Evolutionary conservation across 2,329 filamentous ascomycete species (phyloP), one percentile per base, ranked within the genome.

Genomic region (Trichoderma guizhouense): DNA sequence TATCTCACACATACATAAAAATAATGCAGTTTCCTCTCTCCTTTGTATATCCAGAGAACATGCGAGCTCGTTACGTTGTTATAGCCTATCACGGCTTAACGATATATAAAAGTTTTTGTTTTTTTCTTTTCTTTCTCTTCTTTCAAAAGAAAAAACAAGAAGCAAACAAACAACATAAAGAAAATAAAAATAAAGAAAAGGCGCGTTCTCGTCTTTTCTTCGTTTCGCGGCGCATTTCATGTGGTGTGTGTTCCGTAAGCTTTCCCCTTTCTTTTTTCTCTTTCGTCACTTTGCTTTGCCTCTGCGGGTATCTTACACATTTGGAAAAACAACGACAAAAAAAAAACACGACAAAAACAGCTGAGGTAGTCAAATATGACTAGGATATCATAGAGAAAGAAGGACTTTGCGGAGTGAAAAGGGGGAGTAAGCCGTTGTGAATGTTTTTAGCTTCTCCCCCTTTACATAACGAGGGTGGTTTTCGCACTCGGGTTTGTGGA

Each of bases 261-360:
- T 69, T 62, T 26, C 12, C 15, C 69, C 30, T n/a, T 32, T 24
- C 14, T 67, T 43, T 36, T 43, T 26, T 58, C 62, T 71, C 36
- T 51, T 51, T 60, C 30, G 51, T 66, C 69, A 28, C 53, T 67
- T 66, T 67, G 62, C 55, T 62, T 72, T 69, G 71, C 71, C 71
- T 68, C 71, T 72, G 71, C 71, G 71, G 71, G 71, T 72, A 72
- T 72, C 71, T 72, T 72, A 72, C 64, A 72, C 30, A 69, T 72
- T 30, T 66, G 57, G 43, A 71, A 64, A 55, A 62, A 68, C 28
- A 53, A 68, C 28, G 66, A 63, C 39, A 58, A 69, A 39, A 68
- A 62, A 62, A 39, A 62, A 26, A 72, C 28, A 72, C 43, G 62
- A 62, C 34, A 63, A 63, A 62, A 69, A 69, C 43, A 69, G 39